These are phyloP conservation scores for Agroathelia rolfsii DNA, from an alignment of 1,284 basidiomycete genomes.

Conservation along the genomic window DNA sequence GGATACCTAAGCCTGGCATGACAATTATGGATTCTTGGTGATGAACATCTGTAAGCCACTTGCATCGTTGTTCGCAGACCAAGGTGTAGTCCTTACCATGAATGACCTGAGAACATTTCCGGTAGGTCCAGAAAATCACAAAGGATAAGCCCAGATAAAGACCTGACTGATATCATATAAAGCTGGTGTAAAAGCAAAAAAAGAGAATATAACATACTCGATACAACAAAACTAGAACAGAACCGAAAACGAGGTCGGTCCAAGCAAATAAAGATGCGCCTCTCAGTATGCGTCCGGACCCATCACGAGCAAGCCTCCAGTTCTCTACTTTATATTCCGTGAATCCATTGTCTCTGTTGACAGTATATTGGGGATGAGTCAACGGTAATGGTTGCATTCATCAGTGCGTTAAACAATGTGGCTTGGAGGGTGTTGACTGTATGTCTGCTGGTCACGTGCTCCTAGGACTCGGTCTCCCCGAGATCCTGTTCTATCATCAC, in stretches of 20 bases:
- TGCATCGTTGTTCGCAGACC: not conserved
- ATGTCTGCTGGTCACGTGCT: too few relatives aligned
- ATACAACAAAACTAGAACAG: slow-evolving; percentile 11
- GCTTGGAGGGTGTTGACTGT: too few relatives aligned
- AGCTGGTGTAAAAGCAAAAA: not conserved
- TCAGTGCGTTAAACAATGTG: too few relatives aligned
- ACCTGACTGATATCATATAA: slow-evolving; percentile 2
- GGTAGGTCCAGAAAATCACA: slow-evolving; percentile 14
- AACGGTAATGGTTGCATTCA: slow-evolving; percentile 38
- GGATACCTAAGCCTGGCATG: slow-evolving; percentile 56
- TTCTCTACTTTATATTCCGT: slow-evolving; percentile 49
- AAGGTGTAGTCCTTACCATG: slow-evolving; percentile 30
- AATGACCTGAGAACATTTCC: slow-evolving; percentile 36
- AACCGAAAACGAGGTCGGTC: slow-evolving; percentile 25
- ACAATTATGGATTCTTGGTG: slow-evolving; percentile 57
- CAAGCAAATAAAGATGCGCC: slow-evolving; percentile 24
- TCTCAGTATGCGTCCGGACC: slow-evolving; percentile 22
- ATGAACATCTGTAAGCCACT: not conserved
- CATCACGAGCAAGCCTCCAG: slow-evolving; percentile 31
- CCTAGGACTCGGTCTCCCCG: too few relatives aligned
- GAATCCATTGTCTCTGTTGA: slow-evolving; percentile 33
- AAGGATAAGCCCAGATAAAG: slow-evolving; percentile 7
- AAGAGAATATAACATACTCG: slow-evolving; percentile 17
- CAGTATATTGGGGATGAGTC: slow-evolving; percentile 42
- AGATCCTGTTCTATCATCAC: too few relatives aligned